Percentiles rank a stretch among this genome's conserved stretches.
Conservation (phyloP, 192 early-diverging fungal genomes). For the Rhizophagus sp. region DNA sequence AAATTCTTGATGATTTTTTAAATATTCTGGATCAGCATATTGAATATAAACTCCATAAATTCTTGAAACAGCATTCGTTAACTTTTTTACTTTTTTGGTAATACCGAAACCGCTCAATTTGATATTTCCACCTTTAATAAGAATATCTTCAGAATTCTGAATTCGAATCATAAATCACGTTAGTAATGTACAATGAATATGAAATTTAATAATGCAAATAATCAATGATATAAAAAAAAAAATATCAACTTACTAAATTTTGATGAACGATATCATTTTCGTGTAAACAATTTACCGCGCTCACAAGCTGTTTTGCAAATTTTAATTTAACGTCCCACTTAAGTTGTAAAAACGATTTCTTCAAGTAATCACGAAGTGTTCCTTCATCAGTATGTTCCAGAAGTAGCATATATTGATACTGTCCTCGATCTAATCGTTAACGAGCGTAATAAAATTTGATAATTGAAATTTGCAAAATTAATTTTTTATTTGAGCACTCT, state of each 20-base stretch:
- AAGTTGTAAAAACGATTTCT: background rate
- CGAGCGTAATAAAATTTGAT: background rate
- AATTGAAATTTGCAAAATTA: too few relatives aligned
- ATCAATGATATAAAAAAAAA: background rate
- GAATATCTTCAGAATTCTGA: background rate
- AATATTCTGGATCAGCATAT: conserved; percentile 3
- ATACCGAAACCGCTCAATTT: conserved; percentile 10
- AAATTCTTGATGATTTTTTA: conserved; percentile 7
- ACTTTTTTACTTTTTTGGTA: background rate
- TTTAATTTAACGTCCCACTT: conserved; percentile 2
- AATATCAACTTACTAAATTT: background rate
- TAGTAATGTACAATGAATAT: too few relatives aligned
- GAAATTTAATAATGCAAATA: background rate
- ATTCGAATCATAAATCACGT: too few relatives aligned
- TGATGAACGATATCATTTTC: conserved; percentile 4
- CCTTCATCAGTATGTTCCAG: conserved; percentile 3
- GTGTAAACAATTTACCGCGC: background rate
- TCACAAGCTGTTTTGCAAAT: background rate
- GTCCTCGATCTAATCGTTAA: background rate
- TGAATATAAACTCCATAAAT: background rate
- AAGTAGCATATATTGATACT: background rate
- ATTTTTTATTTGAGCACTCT: too few relatives aligned
- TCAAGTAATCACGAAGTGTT: background rate
- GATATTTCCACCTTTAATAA: background rate
- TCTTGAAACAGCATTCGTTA: background rate